Evolutionary conservation across 331 rosid species (phyloP), one percentile per base, ranked within the genome.

Genomic region (Rhamnella rubrinervis): DNA sequence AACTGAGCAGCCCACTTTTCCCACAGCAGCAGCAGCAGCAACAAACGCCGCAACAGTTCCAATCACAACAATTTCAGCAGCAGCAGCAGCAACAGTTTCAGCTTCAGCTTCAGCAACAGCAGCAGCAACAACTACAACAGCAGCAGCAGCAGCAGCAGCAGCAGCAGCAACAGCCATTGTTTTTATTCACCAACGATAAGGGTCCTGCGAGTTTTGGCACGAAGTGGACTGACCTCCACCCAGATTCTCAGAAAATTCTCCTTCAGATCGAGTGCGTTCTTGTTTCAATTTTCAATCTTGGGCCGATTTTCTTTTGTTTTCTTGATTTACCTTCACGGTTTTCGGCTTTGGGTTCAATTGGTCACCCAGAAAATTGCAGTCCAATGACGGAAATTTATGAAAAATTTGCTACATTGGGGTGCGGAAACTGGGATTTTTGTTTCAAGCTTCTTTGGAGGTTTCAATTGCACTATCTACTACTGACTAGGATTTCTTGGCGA

Each of bases 151-250:
- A 78, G 2, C 89, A 75, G 1, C 91, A 70, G 2, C 92, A 85
- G 0, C 88, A 77, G 5, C 87, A 69, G 7, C 95, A 66, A 37
- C 88, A 83, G 2, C 92, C 86, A 18, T 26, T 91, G 76, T 83
- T 86, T 68, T 60, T 95, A 63, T 91, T 91, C 69, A 91, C 96
- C 1, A 84, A 79, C 28, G 97, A 91, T 61, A 91, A 72, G 70
- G 40, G 92, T 66, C 96, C 96, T 8, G 97, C 96, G 18, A 95
- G 65, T 82, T 95, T 89, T 71, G 67, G 93, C 38, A 85, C 92
- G 74, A 91, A 95, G 78, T 95, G 99, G 99, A 76, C 89, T 14
- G 99, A 95, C 71, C 91, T 95, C 67, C 97, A 95, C 63, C 96
- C 96, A 2, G 97, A 91, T 73, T 95, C 96, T 55, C 99, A 87